Conservation (phyloP, 1,284 basidiomycete species). For the Wolfiporia cocos region DNA sequence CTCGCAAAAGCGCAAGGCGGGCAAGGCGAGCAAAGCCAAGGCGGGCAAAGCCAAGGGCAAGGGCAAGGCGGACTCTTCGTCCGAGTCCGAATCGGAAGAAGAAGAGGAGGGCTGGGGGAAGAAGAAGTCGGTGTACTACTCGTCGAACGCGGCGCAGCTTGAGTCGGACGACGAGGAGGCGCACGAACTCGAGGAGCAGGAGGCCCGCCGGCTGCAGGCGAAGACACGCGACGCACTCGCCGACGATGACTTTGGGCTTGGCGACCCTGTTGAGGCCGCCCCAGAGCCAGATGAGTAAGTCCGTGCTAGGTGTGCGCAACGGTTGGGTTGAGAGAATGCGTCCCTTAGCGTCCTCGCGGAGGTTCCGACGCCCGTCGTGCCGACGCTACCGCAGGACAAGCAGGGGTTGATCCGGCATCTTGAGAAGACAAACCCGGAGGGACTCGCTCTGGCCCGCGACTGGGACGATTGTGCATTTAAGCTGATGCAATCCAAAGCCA, state of each 20-base stretch:
- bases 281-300: slow-evolving; percentile 38
- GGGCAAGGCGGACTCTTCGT: slow-evolving; percentile 25
- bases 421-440: slow-evolving; percentile 78
- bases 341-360: slow-evolving; percentile 31
- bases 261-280: slow-evolving; percentile 47
- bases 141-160: slow-evolving; percentile 74
- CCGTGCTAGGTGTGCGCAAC: too few relatives aligned
- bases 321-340: too few relatives aligned
- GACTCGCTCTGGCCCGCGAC: slow-evolving; percentile 66
- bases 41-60: slow-evolving; percentile 23
- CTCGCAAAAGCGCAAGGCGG: slow-evolving; percentile 35
- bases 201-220: slow-evolving; percentile 76
- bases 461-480: slow-evolving; percentile 64
- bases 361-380: slow-evolving; percentile 20
- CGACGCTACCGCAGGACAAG: slow-evolving; percentile 48
- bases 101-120: slow-evolving; percentile 75
- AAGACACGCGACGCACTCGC: slow-evolving; percentile 69
- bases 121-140: slow-evolving; percentile 76
- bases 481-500: slow-evolving; percentile 47
- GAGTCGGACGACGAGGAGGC: slow-evolving; percentile 86
- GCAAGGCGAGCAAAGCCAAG: slow-evolving; percentile 2
- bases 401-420: slow-evolving; percentile 67
- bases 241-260: slow-evolving; percentile 84
- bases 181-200: slow-evolving; percentile 82
- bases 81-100: slow-evolving; percentile 44